Evolutionary conservation across 2,329 filamentous ascomycete genomes (phyloP), one percentile per base, ranked within the genome.

Genomic region (Claviceps sp.): DNA sequence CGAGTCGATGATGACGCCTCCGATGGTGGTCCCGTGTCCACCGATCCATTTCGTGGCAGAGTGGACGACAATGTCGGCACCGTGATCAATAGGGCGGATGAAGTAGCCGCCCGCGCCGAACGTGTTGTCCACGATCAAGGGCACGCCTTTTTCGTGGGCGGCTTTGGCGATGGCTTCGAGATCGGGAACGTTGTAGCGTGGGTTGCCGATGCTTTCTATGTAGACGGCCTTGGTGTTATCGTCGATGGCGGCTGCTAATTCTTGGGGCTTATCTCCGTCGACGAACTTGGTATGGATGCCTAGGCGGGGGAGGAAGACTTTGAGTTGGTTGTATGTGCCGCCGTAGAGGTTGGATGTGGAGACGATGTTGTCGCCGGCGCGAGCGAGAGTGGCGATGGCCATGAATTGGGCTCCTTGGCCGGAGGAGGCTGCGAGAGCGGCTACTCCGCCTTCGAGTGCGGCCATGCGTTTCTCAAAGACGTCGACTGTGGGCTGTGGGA

Each of bases 21-120:
- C 90, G 58, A 96, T 86, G 26, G 90, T 95, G 42, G 90, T 95
- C 55, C 90, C 91, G 68, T 97, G 91, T 43, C 90, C 90, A 52
- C 90, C 90, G 56, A 97, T 96, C 90, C 90, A 96, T 70, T 96
- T 96, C 53, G 90, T 95, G 11, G 89, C 89, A 40, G 86, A 93
- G 76, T 96, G 89, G 23, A 95, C 87, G 50, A 96, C 85, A 54
- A 96, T 95, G 64, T 96, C 90, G 56, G 87, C 90, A 51, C 90
- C 90, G 67, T 95, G 86, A 23, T 90, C 83, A 61, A 96, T 91
- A 42, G 90, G 90, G 6, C 85, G 82, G 59, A 84, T 74, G 66
- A 88, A 94, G 76, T 87, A 96, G 49, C 91, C 90, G 53, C 90
- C 90, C 13, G 90, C 90, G 46, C 90, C 91, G 61, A 96, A 96